These are phyloP conservation scores for Psilocybe azurescens DNA, from an alignment of 768 basidiomycete genomes.

Conservation along the genomic window DNA sequence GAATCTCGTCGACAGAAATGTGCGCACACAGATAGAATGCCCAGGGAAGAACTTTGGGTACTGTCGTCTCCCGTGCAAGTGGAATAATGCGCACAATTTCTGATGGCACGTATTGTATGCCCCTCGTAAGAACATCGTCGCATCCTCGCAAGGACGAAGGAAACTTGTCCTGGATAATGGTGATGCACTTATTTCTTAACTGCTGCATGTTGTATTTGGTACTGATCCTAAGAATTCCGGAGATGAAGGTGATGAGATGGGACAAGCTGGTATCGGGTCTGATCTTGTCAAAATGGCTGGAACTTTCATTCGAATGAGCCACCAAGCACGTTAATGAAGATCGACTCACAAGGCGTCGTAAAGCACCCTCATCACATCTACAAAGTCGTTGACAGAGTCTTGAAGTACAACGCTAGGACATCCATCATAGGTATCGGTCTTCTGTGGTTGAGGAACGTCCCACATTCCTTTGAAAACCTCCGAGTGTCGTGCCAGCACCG, in stretches of 20 bases:
- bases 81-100: conserved; percentile 47
- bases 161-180: conserved; percentile 44
- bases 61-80: conserved; percentile 42
- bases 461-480: conserved; percentile 46
- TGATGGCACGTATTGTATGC: conserved; percentile 39
- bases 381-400: conserved; percentile 39
- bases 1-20: conserved; percentile 38
- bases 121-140: conserved; percentile 40
- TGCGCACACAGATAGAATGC: conserved; percentile 51
- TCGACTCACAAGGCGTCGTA: conserved; percentile 43
- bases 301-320: conserved; percentile 2
- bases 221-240: conserved; percentile 47
- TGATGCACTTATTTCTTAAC: conserved; percentile 43
- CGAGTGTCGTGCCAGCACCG: conserved; percentile 43
- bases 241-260: conserved; percentile 43
- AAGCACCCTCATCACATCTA: conserved; percentile 38
- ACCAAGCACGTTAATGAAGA: conserved; percentile 9
- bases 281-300: conserved; percentile 45
- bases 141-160: conserved; percentile 45
- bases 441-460: conserved; percentile 40
- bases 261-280: conserved; percentile 35
- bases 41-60: conserved; percentile 49
- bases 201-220: conserved; percentile 47
- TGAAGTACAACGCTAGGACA: conserved; percentile 39
- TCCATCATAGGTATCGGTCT: conserved; percentile 37